Evolutionary conservation across 2,329 filamentous ascomycete species (phyloP), one percentile per base, ranked within the genome.

Genomic region (Fonsecaea multimorphosa): DNA sequence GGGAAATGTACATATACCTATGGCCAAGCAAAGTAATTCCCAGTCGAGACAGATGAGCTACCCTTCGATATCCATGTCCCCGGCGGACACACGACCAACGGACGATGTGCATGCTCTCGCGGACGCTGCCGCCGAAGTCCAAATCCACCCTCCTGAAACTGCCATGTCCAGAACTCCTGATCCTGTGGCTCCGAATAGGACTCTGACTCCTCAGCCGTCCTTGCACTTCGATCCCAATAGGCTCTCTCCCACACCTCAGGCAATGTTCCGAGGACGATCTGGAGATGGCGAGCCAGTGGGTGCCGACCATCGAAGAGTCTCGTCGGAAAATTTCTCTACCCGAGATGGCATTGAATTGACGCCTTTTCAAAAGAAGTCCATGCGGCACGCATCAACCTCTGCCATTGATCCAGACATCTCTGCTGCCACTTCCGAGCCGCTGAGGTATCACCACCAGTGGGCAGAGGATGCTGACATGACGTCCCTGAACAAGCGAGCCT

Each of bases 381-480:
- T 75, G 40, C 74, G 68, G 31, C 71, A 72, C 53, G 63, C 59
- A 3, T 71, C 69, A 14, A 58, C 67, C n/a, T 69, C 66, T 12
- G 68, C 56, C 27, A 34, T 66, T 2, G 64, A 67, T 16, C n/a
- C 52, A 14, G 68, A 70, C 5, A 73, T 75, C 5, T 70, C 72
- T 19, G 72, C 75, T 19, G 78, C 81, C 32, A 70, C 68, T 58
- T 80, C 79, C 61, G 80, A 83, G 58, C 81, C 82, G 29, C 72
- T 86, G 53, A 79, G 83, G 52, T 86, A 85, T 68, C 80, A 82
- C 65, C 83, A 86, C 70, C 80, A 81, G 54, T 78, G 78, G 1
- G 81, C 81, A 58, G 78, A 80, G 24, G 78, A 80, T 24, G 52
- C 54, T 1, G 61, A 67, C 14, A 16, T 69, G 29, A 58, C 51